These are phyloP conservation scores for Ceratobasidium sp. DNA, from an alignment of 1,284 basidiomycete species.

Conservation along the genomic window DNA sequence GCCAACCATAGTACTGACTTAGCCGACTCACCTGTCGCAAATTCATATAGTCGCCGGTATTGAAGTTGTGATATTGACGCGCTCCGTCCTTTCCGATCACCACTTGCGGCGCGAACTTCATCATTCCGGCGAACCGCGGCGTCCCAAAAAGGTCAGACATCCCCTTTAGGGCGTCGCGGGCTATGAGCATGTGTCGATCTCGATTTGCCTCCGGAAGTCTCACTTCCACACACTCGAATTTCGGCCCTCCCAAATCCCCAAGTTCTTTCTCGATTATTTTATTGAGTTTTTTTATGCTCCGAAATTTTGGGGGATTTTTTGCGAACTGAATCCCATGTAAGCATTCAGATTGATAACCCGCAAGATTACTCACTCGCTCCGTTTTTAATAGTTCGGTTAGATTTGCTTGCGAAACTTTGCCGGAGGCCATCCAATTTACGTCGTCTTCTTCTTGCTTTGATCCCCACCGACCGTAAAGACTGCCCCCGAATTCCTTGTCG, in stretches of 20 bases:
- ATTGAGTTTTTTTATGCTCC: not conserved
- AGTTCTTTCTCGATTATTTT: not conserved
- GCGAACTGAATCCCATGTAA: not conserved
- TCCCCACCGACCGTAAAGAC: not conserved
- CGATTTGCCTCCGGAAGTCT: not conserved
- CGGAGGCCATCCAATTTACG: not conserved
- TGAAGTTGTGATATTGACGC: not conserved
- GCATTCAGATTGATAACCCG: not conserved
- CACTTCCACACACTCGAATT: not conserved
- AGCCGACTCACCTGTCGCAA: not conserved
- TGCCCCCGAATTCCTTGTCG: not conserved
- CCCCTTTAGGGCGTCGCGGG: not conserved
- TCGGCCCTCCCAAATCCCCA: not conserved
- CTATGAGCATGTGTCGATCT: not conserved
- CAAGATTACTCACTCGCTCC: not conserved
- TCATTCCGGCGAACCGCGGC: not conserved
- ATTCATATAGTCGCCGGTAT: conserved; percentile 4
- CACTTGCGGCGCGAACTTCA: not conserved
- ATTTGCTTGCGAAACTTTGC: not conserved
- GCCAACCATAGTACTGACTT: not conserved
- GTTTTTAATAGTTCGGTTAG: not conserved
- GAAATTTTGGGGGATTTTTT: not conserved
- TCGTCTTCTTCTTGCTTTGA: not conserved
- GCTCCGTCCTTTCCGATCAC: not conserved
- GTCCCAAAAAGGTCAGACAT: not conserved